Evolutionary conservation across 1,139 yeast genomes (phyloP), one percentile per base, ranked within the genome.

Genomic region (Suhomyces anneliseae): DNA sequence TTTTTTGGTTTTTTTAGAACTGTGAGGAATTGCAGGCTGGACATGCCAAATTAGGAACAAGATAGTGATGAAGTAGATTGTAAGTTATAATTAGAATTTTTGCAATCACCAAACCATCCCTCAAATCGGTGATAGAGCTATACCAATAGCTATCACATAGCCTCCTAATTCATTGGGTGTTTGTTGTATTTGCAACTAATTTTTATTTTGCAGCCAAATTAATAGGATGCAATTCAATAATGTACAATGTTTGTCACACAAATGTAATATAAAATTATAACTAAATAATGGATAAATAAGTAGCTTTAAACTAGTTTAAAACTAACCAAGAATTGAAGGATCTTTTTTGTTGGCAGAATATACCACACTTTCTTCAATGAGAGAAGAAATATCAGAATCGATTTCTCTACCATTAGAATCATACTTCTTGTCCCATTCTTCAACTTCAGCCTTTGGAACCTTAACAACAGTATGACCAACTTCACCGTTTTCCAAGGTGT

Each of bases 381-480:
- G 27, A 6, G 48, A 50, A 43, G 49, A 39, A 4, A 12, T 9
- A 14, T 43, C 44, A 29, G 49, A 52, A 14, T 38, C 45, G 12
- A 52, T 9, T 6, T 36, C 38, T 36, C 45, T 50, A 6, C 60
- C 62, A 27, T 46, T 43, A 4, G 52, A 31, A 40, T 54, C 60
- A 47, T 67, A 63, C 45, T 55, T 59, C 26, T 58, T 54, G 46
- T 71, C 76, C 70, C 73, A 71, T 44, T 61, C 59, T 27, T 51
- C 68, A 15, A 69, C 46, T 6, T 73, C 70, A 0, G 47, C 60
- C 11, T 53, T 40, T 33, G 61, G 58, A 10, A 73, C 73, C 44
- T 71, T 69, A 34, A 71, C 61, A 33, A 73, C 72, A 7, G 67
- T 68, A 45, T 73, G 71, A 8, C 78, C 78, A 14, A 47, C 49